A percentile compares a stretch with the other conserved stretches of the same genome.
phyloP scores from a whole-genome alignment of 345 rosid genomes.

The Corchorus olitorius region DNA sequence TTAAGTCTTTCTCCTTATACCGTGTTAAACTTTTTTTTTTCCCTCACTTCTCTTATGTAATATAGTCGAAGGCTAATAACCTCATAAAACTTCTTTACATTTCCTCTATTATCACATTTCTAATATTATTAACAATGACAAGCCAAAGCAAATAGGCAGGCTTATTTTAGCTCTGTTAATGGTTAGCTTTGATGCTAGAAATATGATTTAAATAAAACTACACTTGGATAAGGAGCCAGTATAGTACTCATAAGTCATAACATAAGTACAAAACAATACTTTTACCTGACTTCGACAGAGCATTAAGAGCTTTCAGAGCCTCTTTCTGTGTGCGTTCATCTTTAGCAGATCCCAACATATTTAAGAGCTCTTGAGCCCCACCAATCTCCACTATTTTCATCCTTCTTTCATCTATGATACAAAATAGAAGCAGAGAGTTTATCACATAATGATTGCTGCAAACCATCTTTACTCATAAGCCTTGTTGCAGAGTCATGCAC shows the following conservation, averaged over 20 bases:
- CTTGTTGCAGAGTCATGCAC: constrained; percentile 13
- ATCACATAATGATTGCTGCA: not conserved
- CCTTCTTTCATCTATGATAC: constrained; percentile 70
- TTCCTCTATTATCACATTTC: not conserved
- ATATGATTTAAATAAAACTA: not conserved
- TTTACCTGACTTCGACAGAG: constrained; percentile 68
- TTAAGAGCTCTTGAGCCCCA: constrained; percentile 78
- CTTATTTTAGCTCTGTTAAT: not conserved
- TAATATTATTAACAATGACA: not conserved
- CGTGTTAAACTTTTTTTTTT: not conserved
- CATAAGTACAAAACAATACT: not conserved
- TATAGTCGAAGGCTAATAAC: not conserved
- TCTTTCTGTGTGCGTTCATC: constrained; percentile 82
- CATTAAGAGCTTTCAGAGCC: constrained; percentile 78
- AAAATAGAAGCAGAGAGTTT: constrained; percentile 14
- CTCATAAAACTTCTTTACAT: not conserved
- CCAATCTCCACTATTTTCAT: constrained; percentile 89
- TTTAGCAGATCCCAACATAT: constrained; percentile 74
- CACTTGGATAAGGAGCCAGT: not conserved
- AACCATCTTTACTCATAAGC: not conserved
- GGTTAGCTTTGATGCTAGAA: not conserved
- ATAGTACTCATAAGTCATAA: not conserved
- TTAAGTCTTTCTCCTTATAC: not conserved
- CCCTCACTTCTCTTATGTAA: not conserved
- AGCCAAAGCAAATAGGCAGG: not conserved